Base-by-base conservation (phyloP, 2,329 filamentous ascomycete species). In the Colletotrichum somersetense region DNA sequence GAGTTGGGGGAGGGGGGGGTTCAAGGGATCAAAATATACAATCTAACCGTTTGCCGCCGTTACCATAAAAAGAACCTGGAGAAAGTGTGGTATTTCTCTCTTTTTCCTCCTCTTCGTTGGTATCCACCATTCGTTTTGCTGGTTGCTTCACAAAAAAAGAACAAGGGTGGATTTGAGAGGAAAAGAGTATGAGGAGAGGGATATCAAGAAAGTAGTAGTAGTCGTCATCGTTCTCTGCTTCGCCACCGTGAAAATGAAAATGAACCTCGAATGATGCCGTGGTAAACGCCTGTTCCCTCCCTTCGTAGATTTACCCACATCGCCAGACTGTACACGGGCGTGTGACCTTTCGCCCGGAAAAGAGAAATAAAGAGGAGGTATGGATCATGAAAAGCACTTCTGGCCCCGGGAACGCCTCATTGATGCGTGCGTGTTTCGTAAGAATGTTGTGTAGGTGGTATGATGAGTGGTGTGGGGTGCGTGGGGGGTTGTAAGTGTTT, bases 191-290 rank as follows among this genome's bases (percentile, higher is more conserved):
- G 30, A 44, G 38, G 53, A 35, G 30, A 46, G 69, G 70, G 70
- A 72, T 72, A 72, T 72, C 70, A 70, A 62, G 46, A 57, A 53
- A 72, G 59, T 55, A 70, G 66, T 72, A 72, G 59, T 55, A 70
- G 66, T 72, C 70, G 70, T 72, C 70, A 72, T 72, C 70, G 70
- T 72, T 65, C 61, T 70, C 48, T 55, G 61, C 70, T 72, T 70
- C 58, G 70, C 70, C 70, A 70, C 70, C 53, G 33, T 53, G 33
- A 16, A 66, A 61, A 58, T 12, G 65, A 53, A 57, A 16, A 23
- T 53, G 46, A 59, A 65, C 33, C 38, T 30, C 11, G 58, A 62
- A 53, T 40, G 26, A 56, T 64, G 50, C 65, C 50, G n/a, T 62
- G 23, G 35, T 30, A 46, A 68, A 68, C 66, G 66, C 66, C 66